phyloP scores from a whole-genome alignment of 2,329 filamentous ascomycete species.

The Aspergillus pseudoviridinutans region DNA sequence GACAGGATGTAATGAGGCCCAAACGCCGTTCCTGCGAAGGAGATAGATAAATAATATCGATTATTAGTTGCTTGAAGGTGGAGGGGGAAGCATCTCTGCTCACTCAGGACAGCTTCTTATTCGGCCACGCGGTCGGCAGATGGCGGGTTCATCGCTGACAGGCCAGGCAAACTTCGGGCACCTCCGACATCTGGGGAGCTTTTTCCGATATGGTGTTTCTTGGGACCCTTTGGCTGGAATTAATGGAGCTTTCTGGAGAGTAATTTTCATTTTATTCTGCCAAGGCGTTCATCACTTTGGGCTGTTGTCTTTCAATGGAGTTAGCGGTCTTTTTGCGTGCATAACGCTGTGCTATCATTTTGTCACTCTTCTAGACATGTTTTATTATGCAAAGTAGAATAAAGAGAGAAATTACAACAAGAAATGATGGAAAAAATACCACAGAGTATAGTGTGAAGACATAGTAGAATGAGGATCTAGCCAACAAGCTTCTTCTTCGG shows the following conservation, averaged over 20 bases:
- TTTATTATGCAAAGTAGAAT: neutral
- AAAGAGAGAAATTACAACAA: neutral
- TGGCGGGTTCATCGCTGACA: conserved; percentile 9
- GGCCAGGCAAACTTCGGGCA: conserved; percentile 10
- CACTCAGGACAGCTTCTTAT: neutral
- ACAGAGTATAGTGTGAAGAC: neutral
- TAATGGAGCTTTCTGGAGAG: no score
- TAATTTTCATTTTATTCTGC: neutral
- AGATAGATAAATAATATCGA: neutral
- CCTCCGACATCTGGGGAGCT: conserved; percentile 11
- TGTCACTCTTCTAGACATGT: no score
- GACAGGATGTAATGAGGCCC: neutral
- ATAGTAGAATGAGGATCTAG: neutral
- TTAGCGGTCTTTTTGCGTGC: no score
- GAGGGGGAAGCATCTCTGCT: neutral
- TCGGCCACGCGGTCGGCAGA: conserved; percentile 11
- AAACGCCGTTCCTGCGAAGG: neutral
- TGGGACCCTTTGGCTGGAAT: neutral
- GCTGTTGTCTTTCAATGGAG: no score
- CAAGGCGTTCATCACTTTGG: neutral
- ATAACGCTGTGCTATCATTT: no score
- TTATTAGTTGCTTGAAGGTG: neutral
- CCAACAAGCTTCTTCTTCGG: neutral
- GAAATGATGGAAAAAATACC: neutral
- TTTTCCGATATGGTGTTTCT: neutral